Conservation (phyloP, 352 stramenopile species). For the Globisporangium takayamanum region DNA sequence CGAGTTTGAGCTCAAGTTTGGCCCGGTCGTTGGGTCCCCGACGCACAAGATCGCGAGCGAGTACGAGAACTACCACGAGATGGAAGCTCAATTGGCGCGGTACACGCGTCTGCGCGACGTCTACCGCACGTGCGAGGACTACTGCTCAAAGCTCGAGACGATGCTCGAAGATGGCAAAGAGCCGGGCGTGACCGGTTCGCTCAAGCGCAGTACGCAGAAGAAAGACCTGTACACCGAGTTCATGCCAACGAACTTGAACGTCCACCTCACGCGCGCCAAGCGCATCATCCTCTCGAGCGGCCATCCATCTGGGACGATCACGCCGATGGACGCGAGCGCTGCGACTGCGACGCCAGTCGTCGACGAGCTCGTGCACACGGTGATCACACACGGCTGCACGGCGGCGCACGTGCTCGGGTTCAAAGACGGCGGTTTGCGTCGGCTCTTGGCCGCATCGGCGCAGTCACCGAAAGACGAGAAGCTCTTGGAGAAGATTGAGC, state of each 20-base stretch:
- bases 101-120: slow-evolving; percentile 52
- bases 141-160: slow-evolving; percentile 52
- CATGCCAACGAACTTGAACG: slow-evolving; percentile 85
- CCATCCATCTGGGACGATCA: slow-evolving; percentile 1
- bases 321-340: slow-evolving; percentile 25
- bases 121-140: slow-evolving; percentile 65
- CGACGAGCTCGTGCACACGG: slow-evolving; percentile 64
- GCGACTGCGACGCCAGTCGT: background rate
- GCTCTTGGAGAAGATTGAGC: slow-evolving; percentile 60
- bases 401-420: slow-evolving; percentile 78
- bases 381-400: slow-evolving; percentile 75
- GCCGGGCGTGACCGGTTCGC: slow-evolving; percentile 70
- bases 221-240: slow-evolving; percentile 82
- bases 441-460: slow-evolving; percentile 37
- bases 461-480: slow-evolving; percentile 41
- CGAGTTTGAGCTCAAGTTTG: slow-evolving; percentile 56
- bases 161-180: slow-evolving; percentile 76
- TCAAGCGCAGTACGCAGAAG: slow-evolving; percentile 84
- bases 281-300: slow-evolving; percentile 44
- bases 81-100: slow-evolving; percentile 46
- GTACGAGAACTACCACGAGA: slow-evolving; percentile 35
- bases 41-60: slow-evolving; percentile 17
- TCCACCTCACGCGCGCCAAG: slow-evolving; percentile 64
- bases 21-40: slow-evolving; percentile 23
- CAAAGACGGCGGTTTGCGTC: slow-evolving; percentile 76